phyloP scores from a whole-genome alignment of 306 rosid genomes.

The Rosa lucieae region DNA sequence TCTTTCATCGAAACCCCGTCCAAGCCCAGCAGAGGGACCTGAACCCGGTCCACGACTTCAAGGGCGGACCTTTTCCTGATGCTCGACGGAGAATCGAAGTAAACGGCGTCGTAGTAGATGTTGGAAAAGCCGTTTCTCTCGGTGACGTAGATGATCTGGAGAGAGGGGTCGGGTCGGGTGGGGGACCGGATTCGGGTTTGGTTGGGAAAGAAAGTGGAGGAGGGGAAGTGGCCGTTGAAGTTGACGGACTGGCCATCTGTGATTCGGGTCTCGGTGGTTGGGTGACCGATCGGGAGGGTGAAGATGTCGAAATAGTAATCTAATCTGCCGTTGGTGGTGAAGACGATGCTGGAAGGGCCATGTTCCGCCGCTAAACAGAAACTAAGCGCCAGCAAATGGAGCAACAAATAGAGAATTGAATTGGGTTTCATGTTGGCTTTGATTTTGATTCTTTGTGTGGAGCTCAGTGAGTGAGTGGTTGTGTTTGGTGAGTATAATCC shows the following conservation, averaged over 20 bases:
- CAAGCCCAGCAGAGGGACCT: conserved; percentile 46
- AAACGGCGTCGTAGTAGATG: conserved; percentile 65
- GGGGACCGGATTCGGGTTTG: conserved; percentile 12
- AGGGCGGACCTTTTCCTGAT: conserved; percentile 39
- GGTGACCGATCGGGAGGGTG: conserved; percentile 37
- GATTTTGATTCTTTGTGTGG: neutral
- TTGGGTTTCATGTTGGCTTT: conserved; percentile 24
- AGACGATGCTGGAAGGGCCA: conserved; percentile 49
- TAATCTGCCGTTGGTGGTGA: conserved; percentile 68
- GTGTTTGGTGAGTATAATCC: neutral
- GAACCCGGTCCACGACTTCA: conserved; percentile 46
- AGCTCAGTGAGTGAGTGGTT: neutral
- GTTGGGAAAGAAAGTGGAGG: conserved; percentile 37
- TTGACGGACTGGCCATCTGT: conserved; percentile 80
- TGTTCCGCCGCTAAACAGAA: conserved; percentile 14
- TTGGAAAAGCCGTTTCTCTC: conserved; percentile 59
- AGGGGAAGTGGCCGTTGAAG: conserved; percentile 81
- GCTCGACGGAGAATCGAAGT: neutral
- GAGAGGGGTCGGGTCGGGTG: conserved; percentile 24
- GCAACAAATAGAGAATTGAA: neutral
- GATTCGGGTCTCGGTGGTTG: conserved; percentile 42
- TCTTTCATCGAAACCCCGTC: conserved; percentile 59
- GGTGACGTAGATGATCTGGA: conserved; percentile 63
- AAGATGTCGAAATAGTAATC: conserved; percentile 64
- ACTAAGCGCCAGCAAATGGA: neutral